Conservation (phyloP, 164 flowering plant genomes). For the Liquidambar formosana region DNA sequence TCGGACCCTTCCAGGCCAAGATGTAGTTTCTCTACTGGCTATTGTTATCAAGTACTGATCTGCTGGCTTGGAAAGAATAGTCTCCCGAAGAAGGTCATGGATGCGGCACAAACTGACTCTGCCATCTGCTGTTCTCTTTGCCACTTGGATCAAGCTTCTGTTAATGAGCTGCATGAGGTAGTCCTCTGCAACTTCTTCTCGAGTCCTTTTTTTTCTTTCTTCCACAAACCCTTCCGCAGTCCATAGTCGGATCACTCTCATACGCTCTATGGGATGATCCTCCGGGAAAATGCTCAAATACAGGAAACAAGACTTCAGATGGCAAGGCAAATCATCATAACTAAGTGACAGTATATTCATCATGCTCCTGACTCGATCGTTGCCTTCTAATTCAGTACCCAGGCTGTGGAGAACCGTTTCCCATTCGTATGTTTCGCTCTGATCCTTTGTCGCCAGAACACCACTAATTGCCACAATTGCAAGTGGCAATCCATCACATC, state of each 20-base stretch:
- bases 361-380: not conserved
- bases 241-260: slow-evolving; percentile 19
- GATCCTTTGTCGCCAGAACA: slow-evolving; percentile 6
- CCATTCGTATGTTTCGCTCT: slow-evolving; percentile 5
- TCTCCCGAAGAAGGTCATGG: slow-evolving; percentile 7
- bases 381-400: not conserved
- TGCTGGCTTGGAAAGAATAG: not conserved
- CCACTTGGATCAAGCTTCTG: slow-evolving; percentile 17
- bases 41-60: too few relatives aligned
- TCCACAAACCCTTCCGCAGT: slow-evolving; percentile 15
- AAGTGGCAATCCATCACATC: slow-evolving; percentile 22
- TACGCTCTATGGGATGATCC: not conserved
- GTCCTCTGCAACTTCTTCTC: slow-evolving; percentile 25
- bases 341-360: slow-evolving; percentile 4
- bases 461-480: slow-evolving; percentile 21
- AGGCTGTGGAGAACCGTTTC: slow-evolving; percentile 6
- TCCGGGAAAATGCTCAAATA: slow-evolving; percentile 14
- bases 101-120: slow-evolving; percentile 7
- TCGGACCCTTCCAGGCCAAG: slow-evolving; percentile 7
- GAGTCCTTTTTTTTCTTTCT: not conserved
- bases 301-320: slow-evolving; percentile 14
- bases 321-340: slow-evolving; percentile 17
- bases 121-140: not conserved
- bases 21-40: too few relatives aligned
- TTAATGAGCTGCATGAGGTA: slow-evolving; percentile 17